These are phyloP conservation scores for Asterophora lycoperdoides DNA, from an alignment of 768 basidiomycete species.

Conservation along the genomic window DNA sequence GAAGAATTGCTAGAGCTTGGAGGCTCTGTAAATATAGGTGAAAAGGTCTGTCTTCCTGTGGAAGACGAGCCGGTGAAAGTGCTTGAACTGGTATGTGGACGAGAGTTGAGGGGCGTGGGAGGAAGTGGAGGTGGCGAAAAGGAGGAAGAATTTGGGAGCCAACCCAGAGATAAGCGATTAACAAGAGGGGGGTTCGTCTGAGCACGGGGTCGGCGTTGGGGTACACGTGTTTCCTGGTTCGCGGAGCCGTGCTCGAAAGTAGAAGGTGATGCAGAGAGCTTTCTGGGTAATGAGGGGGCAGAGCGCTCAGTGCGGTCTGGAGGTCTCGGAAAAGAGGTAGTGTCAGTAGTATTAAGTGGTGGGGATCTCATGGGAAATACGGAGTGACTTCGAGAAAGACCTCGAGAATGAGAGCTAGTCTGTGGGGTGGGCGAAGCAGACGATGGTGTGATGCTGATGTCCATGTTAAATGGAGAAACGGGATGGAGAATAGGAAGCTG, in stretches of 20 bases:
- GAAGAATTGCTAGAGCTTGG: slow-evolving; percentile 35
- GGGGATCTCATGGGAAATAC: slow-evolving; percentile 13
- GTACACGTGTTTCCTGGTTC: slow-evolving; percentile 13
- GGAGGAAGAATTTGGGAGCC: slow-evolving; percentile 48
- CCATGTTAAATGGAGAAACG: slow-evolving; percentile 24
- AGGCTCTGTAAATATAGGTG: slow-evolving; percentile 16
- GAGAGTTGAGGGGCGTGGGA: slow-evolving; percentile 16
- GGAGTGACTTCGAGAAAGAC: slow-evolving; percentile 44
- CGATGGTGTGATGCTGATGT: slow-evolving; percentile 25
- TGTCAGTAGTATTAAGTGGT: slow-evolving; percentile 13
- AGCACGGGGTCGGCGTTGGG: slow-evolving; percentile 31
- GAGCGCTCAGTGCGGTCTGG: not conserved
- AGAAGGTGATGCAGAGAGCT: not conserved
- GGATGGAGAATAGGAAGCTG: slow-evolving; percentile 28
- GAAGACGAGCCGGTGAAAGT: not conserved
- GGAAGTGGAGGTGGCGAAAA: slow-evolving; percentile 27
- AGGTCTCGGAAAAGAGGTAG: not conserved
- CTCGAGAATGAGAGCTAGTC: slow-evolving; percentile 19
- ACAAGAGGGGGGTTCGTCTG: slow-evolving; percentile 68
- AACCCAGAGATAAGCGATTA: slow-evolving; percentile 64
- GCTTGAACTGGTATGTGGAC: slow-evolving; percentile 10
- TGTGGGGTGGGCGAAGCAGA: slow-evolving; percentile 31
- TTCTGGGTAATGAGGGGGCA: not conserved
- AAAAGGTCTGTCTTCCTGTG: slow-evolving; percentile 1
- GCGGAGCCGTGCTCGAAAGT: not conserved